Conservation (phyloP, 2,329 filamentous ascomycete genomes). For the Teratosphaeria pseudoeucalypti region DNA sequence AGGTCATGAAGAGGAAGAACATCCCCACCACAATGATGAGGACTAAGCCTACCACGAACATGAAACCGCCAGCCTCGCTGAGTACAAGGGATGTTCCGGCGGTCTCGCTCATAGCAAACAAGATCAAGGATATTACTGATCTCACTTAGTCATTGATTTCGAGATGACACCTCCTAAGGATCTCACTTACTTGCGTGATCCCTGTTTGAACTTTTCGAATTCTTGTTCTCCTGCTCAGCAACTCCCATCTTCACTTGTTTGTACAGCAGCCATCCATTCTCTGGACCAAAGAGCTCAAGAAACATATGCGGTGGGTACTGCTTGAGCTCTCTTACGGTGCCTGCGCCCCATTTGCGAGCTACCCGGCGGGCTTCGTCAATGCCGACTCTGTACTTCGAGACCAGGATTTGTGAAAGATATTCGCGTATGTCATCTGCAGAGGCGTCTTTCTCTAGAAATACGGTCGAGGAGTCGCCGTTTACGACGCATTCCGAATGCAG, state of each 20-base stretch:
- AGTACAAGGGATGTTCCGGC: neutral
- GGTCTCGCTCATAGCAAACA: neutral
- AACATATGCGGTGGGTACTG: neutral
- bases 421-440: neutral
- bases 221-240: neutral
- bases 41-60: neutral
- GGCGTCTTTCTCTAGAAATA: neutral
- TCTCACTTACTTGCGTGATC: neutral
- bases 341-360: neutral
- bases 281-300: neutral
- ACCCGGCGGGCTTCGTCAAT: neutral
- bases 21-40: neutral
- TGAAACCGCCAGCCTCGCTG: neutral
- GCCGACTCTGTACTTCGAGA: neutral
- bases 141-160: too few species aligned
- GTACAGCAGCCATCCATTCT: neutral
- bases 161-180: neutral
- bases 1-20: neutral
- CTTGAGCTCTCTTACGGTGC: neutral
- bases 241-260: neutral
- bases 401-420: neutral
- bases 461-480: neutral
- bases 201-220: neutral
- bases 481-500: neutral
- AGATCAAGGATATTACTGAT: neutral